phyloP scores from a whole-genome alignment of 2,329 filamentous ascomycete genomes.

The Curvularia sp. region DNA sequence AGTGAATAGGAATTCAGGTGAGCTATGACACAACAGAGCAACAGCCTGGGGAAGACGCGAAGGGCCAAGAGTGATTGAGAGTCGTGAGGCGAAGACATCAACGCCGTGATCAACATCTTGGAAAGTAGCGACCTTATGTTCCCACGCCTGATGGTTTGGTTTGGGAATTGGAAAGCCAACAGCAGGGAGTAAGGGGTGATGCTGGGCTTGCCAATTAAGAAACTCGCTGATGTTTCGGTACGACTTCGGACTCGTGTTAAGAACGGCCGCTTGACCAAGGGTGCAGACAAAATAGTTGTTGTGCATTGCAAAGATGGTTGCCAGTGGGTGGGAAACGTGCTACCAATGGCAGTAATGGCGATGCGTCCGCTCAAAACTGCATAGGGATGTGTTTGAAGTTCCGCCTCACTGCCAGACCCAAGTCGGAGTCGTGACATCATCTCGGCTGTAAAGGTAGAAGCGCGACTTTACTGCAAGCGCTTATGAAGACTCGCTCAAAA shows the following conservation, averaged over 20 bases:
- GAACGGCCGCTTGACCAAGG: conserved; percentile 60
- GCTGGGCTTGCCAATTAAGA: conserved; percentile 57
- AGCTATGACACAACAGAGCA: conserved; percentile 64
- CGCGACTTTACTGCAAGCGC: conserved; percentile 8
- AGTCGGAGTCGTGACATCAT: conserved; percentile 42
- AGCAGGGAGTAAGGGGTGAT: conserved; percentile 53
- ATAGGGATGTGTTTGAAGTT: background rate
- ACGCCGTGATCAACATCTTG: conserved; percentile 46
- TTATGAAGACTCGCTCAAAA: background rate
- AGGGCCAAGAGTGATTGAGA: conserved; percentile 30
- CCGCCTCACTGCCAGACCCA: background rate
- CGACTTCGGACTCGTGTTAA: conserved; percentile 46
- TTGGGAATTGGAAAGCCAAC: conserved; percentile 58
- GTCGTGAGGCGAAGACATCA: conserved; percentile 43
- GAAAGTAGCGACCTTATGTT: conserved; percentile 47
- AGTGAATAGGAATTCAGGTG: conserved; percentile 63
- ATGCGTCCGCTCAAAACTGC: conserved; percentile 2
- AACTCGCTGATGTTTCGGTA: conserved; percentile 59
- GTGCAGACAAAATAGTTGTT: conserved; percentile 68
- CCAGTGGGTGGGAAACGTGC: background rate
- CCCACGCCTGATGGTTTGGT: conserved; percentile 30
- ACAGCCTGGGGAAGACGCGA: conserved; percentile 46
- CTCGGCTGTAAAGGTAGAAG: conserved; percentile 14
- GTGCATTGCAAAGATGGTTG: conserved; percentile 27
- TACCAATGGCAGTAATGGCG: conserved; percentile 2